A percentile compares a stretch with the other conserved stretches of the same genome.
phyloP scores from a whole-genome alignment of 2,329 filamentous ascomycete genomes.

The Ophiostoma triangulosporum region DNA sequence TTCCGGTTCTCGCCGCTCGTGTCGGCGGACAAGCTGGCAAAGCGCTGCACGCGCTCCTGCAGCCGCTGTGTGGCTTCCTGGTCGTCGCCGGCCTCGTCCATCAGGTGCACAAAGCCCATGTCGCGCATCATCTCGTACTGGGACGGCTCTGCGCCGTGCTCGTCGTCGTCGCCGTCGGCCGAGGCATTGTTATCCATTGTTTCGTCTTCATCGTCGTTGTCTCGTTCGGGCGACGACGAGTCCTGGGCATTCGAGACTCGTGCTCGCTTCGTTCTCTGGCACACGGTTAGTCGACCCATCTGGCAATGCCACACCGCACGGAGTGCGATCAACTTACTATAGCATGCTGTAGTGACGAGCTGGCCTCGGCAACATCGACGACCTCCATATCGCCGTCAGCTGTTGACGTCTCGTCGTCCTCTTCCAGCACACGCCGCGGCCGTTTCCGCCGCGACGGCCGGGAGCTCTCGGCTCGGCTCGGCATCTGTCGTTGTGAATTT shows the following conservation, averaged over 20 bases:
- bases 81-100: conserved; percentile 45
- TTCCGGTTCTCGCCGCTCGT: conserved; percentile 46
- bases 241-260: conserved; percentile 21
- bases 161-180: background rate
- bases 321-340: conserved; percentile 20
- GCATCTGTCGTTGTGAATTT: no score
- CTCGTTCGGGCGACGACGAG: background rate
- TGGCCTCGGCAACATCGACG: conserved; percentile 26
- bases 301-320: no score
- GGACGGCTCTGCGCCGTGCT: conserved; percentile 23
- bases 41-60: conserved; percentile 28
- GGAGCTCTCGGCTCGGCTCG: background rate
- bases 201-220: background rate
- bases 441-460: conserved; percentile 26
- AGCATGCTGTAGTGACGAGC: conserved; percentile 26
- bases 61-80: conserved; percentile 48
- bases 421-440: conserved; percentile 23
- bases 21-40: conserved; percentile 16
- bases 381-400: conserved; percentile 16
- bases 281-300: background rate
- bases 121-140: conserved; percentile 51
- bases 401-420: conserved; percentile 15
- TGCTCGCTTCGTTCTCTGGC: conserved; percentile 22
- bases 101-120: conserved; percentile 42
- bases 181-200: conserved; percentile 6